Evolutionary conservation across 208 protist species (phyloP).

Genomic region (Crithidia bombi): DNA sequence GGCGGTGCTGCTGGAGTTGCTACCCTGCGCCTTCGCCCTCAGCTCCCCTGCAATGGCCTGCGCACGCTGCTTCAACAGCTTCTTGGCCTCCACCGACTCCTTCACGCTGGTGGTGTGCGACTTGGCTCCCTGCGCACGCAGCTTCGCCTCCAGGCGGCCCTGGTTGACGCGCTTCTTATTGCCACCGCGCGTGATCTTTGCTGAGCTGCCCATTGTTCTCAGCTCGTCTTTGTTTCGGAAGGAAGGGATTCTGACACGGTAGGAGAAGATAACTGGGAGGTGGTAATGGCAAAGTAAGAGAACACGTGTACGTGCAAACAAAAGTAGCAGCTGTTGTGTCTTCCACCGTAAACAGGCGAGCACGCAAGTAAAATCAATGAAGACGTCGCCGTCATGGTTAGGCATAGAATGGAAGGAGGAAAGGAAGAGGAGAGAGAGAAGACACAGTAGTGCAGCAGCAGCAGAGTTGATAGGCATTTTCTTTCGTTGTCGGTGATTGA

Average conservation of each 20-base stretch:
- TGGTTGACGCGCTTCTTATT: slow-evolving; percentile 90
- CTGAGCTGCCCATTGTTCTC: slow-evolving; percentile 69
- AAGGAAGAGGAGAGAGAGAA: too few relatives aligned
- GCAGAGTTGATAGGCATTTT: too few relatives aligned
- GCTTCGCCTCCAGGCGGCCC: slow-evolving; percentile 70
- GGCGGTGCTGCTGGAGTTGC: slow-evolving; percentile 18
- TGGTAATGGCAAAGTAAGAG: too few relatives aligned
- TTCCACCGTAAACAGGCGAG: too few relatives aligned
- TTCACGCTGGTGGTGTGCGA: slow-evolving; percentile 67
- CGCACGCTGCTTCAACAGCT: slow-evolving; percentile 59
- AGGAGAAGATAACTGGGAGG: slow-evolving; percentile 5
- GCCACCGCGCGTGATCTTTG: slow-evolving; percentile 88
- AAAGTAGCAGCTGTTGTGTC: too few relatives aligned
- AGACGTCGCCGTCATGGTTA: too few relatives aligned
- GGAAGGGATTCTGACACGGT: not conserved
- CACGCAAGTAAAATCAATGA: too few relatives aligned
- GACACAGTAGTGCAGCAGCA: too few relatives aligned
- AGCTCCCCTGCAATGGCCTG: slow-evolving; percentile 73
- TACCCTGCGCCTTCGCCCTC: slow-evolving; percentile 45
- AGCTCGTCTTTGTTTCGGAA: not conserved
- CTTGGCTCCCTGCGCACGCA: slow-evolving; percentile 79
- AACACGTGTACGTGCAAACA: too few relatives aligned
- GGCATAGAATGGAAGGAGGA: too few relatives aligned
- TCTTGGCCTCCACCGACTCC: slow-evolving; percentile 63
- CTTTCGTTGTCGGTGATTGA: too few relatives aligned